Evolutionary conservation across 495 filamentous ascomycete species (phyloP).

Genomic region (Darksidea phi): DNA sequence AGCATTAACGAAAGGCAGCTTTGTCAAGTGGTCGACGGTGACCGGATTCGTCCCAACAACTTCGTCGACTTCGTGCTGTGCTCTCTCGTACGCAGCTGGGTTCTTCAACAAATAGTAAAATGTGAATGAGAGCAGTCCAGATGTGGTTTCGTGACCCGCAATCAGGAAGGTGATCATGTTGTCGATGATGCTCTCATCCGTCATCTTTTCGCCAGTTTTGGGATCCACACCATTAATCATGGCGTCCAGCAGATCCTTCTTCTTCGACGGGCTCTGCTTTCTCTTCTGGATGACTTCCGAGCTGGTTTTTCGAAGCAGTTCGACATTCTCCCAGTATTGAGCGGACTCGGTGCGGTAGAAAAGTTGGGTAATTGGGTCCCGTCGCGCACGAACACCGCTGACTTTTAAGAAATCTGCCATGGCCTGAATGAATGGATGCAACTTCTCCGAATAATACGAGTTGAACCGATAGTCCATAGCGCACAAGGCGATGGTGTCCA

Average conservation of each 20-base stretch:
- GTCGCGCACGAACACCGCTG: slow-evolving; percentile 50
- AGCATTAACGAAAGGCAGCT: slow-evolving; percentile 64
- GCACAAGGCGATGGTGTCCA: slow-evolving; percentile 69
- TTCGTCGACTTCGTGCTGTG: slow-evolving; percentile 64
- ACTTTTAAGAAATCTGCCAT: slow-evolving; percentile 62
- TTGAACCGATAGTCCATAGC: slow-evolving; percentile 78
- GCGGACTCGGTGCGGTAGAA: slow-evolving; percentile 51
- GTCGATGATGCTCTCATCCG: slow-evolving; percentile 34
- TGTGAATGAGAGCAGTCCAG: slow-evolving; percentile 41
- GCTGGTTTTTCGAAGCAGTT: slow-evolving; percentile 54
- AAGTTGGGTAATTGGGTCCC: slow-evolving; percentile 54
- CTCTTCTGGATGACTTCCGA: slow-evolving; percentile 61
- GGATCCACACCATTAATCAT: slow-evolving; percentile 62
- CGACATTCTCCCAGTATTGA: slow-evolving; percentile 60
- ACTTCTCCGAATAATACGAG: slow-evolving; percentile 61
- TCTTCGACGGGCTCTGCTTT: slow-evolving; percentile 54
- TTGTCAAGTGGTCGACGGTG: slow-evolving; percentile 64
- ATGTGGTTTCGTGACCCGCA: slow-evolving; percentile 40
- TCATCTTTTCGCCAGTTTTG: slow-evolving; percentile 38
- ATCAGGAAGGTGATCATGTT: slow-evolving; percentile 42
- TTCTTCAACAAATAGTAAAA: slow-evolving; percentile 64
- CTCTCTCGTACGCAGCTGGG: slow-evolving; percentile 57
- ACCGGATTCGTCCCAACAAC: slow-evolving; percentile 66
- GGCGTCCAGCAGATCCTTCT: slow-evolving; percentile 68
- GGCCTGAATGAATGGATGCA: slow-evolving; percentile 57